These are phyloP conservation scores for Leccinellum rugosiceps DNA, from an alignment of 768 basidiomycete genomes.

Conservation along the genomic window DNA sequence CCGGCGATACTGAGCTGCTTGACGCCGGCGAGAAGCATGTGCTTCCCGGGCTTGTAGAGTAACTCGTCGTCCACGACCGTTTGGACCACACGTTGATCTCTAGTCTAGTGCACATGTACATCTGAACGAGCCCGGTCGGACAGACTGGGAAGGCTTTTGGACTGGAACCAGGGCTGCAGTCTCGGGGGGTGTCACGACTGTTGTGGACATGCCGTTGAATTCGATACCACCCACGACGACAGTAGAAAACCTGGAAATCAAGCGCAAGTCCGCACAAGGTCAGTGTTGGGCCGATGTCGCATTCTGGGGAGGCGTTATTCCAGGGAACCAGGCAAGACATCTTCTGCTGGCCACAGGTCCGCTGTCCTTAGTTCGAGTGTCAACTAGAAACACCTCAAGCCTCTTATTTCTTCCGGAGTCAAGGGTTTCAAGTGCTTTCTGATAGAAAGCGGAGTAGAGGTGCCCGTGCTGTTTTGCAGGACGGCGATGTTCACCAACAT, in stretches of 20 bases:
- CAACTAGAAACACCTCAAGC: conserved; percentile 62
- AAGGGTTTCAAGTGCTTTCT: conserved; percentile 98
- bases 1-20: conserved; percentile 38
- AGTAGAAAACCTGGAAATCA: conserved; percentile 65
- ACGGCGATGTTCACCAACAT: conserved; percentile 5
- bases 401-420: conserved; percentile 77
- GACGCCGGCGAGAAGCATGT: conserved; percentile 58
- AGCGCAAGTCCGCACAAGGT: conserved; percentile 65
- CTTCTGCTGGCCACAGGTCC: background rate
- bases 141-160: conserved; percentile 92
- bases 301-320: conserved; percentile 91
- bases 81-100: background rate
- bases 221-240: conserved; percentile 96
- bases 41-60: conserved; percentile 84
- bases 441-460: conserved; percentile 94
- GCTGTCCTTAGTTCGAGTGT: background rate
- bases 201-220: conserved; percentile 98
- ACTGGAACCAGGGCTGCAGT: conserved; percentile 90
- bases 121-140: conserved; percentile 90
- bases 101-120: conserved; percentile 78
- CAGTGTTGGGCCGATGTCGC: conserved; percentile 73
- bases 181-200: conserved; percentile 91
- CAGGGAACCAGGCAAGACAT: conserved; percentile 72
- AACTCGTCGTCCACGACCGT: conserved; percentile 1
- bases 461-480: conserved; percentile 29